Evolutionary conservation across 2,329 filamentous ascomycete genomes (phyloP).

Genomic region (Cladosporium sp.): DNA sequence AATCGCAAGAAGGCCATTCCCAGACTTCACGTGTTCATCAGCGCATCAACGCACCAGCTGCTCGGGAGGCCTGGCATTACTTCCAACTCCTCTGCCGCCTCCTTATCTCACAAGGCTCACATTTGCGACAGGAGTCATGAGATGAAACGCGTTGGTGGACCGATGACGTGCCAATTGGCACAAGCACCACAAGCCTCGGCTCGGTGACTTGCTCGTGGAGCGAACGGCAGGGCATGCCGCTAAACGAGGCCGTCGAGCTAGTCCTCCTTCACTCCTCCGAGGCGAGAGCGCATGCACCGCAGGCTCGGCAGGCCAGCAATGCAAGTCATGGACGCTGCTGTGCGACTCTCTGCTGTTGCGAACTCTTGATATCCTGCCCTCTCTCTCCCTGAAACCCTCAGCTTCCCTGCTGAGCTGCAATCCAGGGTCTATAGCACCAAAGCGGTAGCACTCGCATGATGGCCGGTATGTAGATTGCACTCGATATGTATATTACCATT

Average conservation of each 20-base stretch:
- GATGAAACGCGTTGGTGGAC: not conserved
- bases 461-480: not conserved
- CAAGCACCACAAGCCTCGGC: not conserved
- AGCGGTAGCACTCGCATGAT: not conserved
- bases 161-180: not conserved
- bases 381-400: not conserved
- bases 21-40: not conserved
- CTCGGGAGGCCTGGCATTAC: not conserved
- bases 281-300: not conserved
- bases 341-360: too few species aligned
- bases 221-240: not conserved
- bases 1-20: not conserved
- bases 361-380: too few species aligned
- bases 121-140: not conserved
- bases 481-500: too few species aligned
- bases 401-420: too few species aligned
- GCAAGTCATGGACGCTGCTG: not conserved
- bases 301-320: not conserved
- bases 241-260: not conserved
- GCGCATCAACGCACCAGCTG: not conserved
- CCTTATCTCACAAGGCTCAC: not conserved
- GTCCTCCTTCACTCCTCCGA: conserved; percentile 6
- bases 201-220: not conserved
- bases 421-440: too few species aligned
- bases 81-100: not conserved